Evolutionary conservation across 1,284 basidiomycete genomes (phyloP), one percentile per base, ranked within the genome.

Genomic region (Ganoderma sinense): DNA sequence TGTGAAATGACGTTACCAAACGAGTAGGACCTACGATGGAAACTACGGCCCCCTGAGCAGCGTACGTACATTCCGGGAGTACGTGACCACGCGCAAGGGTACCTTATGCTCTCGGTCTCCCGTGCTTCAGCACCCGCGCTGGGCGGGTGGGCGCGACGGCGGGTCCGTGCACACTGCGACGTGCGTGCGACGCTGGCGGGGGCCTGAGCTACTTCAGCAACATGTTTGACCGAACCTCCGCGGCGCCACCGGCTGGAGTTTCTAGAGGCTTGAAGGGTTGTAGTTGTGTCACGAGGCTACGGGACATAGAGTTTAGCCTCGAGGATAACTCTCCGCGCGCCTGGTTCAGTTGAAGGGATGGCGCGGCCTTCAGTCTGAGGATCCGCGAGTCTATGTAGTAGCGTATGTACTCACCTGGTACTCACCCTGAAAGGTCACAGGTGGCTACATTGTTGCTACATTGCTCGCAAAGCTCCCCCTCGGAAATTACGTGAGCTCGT

Each of bases 71-170:
- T 33, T 29, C 29, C 11, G 14, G 29, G 5, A 5, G 53, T 20
- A 31, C 53, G 53, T 56, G 53, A 33, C 20, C 33, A 36, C 18
- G 18, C 56, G n/a, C 10, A 31, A 10, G 31, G 4, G 56, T 58
- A 58, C 56, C 31, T 58, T 36, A 20, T 58, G 56, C 33, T 58
- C 33, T 33, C 16, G 31, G 33, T 33, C 2, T 20, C 56, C 56
- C 56, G 56, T 59, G 33, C 56, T 33, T 59, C 20, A 56, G 56
- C 56, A 59, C 33, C 56, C 31, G 56, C 33, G 33, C 33, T 59
- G 56, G 56, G 56, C 20, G 29, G 55, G 55, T 13, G 16, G 29
- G 55, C 4, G 13, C 48, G 48, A 51, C 11, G 23, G 48, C 48
- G 48, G 45, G 45, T 23, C 45, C n/a, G n/a, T 36, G 36, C 36